Conservation (phyloP, 768 basidiomycete species). For the Pleurotus pulmonarius region DNA sequence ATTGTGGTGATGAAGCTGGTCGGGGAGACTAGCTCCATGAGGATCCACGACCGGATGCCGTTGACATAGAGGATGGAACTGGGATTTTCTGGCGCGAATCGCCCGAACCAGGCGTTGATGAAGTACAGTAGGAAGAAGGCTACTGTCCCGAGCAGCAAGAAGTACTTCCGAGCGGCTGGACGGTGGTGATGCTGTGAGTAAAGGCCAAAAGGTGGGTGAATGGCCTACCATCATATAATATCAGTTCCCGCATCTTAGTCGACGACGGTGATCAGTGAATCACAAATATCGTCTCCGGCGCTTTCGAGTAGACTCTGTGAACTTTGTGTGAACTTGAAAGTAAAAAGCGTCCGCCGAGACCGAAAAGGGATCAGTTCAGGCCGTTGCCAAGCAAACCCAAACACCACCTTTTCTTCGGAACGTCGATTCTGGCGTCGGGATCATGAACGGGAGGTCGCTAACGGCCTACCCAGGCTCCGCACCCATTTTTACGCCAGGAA, state of each 20-base stretch:
- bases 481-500: conserved; percentile 81
- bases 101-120: conserved; percentile 78
- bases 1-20: conserved; percentile 47
- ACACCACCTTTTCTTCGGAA: not conserved
- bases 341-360: too few relatives aligned
- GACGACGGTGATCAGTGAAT: too few relatives aligned
- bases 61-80: not conserved
- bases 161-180: conserved; percentile 32
- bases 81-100: conserved; percentile 51
- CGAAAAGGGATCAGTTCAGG: not conserved
- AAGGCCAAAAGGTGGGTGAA: too few relatives aligned
- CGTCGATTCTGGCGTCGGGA: not conserved
- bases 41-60: conserved; percentile 58
- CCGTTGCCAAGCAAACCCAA: not conserved
- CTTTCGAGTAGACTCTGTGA: too few relatives aligned
- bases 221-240: too few relatives aligned
- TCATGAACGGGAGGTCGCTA: conserved; percentile 6
- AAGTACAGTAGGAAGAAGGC: conserved; percentile 37
- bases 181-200: too few relatives aligned
- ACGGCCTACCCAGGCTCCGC: conserved; percentile 41
- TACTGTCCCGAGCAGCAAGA: conserved; percentile 35
- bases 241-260: too few relatives aligned
- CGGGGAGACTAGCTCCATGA: conserved; percentile 73
- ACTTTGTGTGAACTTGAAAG: too few relatives aligned
- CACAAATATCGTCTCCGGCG: too few relatives aligned